Evolutionary conservation across 1,284 basidiomycete genomes (phyloP).

Genomic region (Microbotryum lychnidis-dioicae): DNA sequence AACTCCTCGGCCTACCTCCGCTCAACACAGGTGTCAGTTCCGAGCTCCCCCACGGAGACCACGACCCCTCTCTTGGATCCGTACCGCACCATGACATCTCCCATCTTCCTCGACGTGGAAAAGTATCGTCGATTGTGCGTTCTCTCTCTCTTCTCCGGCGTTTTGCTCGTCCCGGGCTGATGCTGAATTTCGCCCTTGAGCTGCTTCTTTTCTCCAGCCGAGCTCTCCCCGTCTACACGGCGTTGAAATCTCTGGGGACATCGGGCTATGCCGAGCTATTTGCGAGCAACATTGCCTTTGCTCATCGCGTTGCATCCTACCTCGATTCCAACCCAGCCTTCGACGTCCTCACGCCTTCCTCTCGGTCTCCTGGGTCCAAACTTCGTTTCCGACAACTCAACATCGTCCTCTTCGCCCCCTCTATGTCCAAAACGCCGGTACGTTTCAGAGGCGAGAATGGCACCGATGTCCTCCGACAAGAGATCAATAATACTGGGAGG

Average conservation of each 20-base stretch:
- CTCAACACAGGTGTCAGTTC: slow-evolving; percentile 6
- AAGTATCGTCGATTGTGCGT: slow-evolving; percentile 45
- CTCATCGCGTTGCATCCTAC: slow-evolving; percentile 34
- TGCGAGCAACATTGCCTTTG: slow-evolving; percentile 44
- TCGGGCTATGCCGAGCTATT: slow-evolving; percentile 45
- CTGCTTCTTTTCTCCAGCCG: slow-evolving; percentile 28
- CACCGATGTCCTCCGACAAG: slow-evolving; percentile 34
- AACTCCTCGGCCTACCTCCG: slow-evolving; percentile 43
- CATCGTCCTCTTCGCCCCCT: slow-evolving; percentile 45
- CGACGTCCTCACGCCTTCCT: slow-evolving; percentile 38
- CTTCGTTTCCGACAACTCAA: slow-evolving; percentile 39
- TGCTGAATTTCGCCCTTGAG: background rate
- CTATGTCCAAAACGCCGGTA: slow-evolving; percentile 29
- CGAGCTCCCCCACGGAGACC: background rate
- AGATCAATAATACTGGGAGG: slow-evolving; percentile 42
- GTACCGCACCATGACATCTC: slow-evolving; percentile 36
- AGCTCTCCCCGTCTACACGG: slow-evolving; percentile 46
- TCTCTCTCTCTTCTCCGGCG: background rate
- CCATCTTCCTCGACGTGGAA: slow-evolving; percentile 45
- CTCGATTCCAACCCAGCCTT: slow-evolving; percentile 32
- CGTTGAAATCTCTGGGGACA: slow-evolving; percentile 43
- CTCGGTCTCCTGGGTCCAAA: slow-evolving; percentile 2
- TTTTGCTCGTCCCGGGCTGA: background rate
- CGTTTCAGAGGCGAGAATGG: slow-evolving; percentile 29
- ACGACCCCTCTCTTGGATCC: slow-evolving; percentile 16